Evolutionary conservation across 2,329 filamentous ascomycete species (phyloP).

Genomic region (Sporothrix protearum): DNA sequence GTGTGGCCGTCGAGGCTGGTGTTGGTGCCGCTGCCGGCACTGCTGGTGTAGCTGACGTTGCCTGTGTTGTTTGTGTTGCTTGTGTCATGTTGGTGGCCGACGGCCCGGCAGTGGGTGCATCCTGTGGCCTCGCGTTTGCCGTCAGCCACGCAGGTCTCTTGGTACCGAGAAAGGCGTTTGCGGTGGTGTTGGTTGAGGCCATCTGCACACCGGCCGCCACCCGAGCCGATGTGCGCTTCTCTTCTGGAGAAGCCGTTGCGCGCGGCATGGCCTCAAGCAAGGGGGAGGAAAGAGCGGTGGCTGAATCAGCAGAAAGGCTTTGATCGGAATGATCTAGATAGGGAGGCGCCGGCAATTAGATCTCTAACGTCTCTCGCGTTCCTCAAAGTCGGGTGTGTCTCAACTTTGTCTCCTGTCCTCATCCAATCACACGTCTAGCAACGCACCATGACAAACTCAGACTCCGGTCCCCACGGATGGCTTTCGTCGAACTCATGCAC

Average conservation of each 20-base stretch:
- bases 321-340: neutral
- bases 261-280: slow-evolving; percentile 22
- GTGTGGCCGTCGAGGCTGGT: neutral
- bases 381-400: neutral
- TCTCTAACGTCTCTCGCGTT: neutral
- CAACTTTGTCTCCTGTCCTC: neutral
- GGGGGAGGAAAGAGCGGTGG: neutral
- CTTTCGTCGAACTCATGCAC: neutral
- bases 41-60: neutral
- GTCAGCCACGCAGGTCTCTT: slow-evolving; percentile 35
- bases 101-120: neutral
- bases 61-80: neutral
- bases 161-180: slow-evolving; percentile 33
- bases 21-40: neutral
- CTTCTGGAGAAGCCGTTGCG: neutral
- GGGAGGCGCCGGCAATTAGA: neutral
- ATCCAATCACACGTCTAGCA: neutral
- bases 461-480: neutral
- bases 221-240: neutral
- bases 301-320: neutral
- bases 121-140: neutral
- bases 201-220: slow-evolving; percentile 22
- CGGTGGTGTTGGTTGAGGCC: slow-evolving; percentile 34
- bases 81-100: neutral
- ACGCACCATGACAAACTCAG: neutral